Percentiles rank a stretch among this genome's conserved stretches.
Conservation (phyloP, 441 rosid species). For the Erodium moschatum region DNA sequence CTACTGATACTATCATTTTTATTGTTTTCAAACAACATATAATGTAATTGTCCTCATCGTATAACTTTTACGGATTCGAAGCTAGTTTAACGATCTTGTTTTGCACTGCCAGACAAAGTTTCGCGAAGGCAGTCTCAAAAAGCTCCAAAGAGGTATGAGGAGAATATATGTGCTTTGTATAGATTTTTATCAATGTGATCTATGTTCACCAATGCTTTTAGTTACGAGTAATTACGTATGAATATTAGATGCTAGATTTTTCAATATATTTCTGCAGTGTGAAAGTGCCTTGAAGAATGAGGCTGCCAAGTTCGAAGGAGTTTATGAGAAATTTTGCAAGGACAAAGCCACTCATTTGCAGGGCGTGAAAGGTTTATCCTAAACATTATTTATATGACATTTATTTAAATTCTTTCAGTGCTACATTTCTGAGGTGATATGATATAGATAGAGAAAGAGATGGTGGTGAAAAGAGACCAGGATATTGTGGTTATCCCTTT, state of each 20-base stretch:
- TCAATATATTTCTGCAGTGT: constrained; percentile 36
- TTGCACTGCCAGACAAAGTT: constrained; percentile 40
- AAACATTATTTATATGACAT: background rate
- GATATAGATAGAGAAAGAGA: background rate
- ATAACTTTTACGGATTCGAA: background rate
- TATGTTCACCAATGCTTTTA: constrained; percentile 3
- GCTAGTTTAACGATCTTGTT: constrained; percentile 15
- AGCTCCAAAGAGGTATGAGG: constrained; percentile 68
- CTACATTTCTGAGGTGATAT: background rate
- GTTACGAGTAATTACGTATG: constrained; percentile 5
- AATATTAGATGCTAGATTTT: constrained; percentile 8
- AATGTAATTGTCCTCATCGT: background rate
- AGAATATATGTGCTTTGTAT: constrained; percentile 12
- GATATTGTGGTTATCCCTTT: background rate
- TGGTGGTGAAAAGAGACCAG: background rate
- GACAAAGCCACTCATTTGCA: constrained; percentile 53
- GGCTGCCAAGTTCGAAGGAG: constrained; percentile 54
- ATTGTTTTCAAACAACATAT: constrained; percentile 6
- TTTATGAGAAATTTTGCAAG: constrained; percentile 53
- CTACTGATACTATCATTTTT: constrained; percentile 7
- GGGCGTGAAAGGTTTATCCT: constrained; percentile 45
- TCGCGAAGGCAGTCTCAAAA: constrained; percentile 61
- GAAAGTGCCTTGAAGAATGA: constrained; percentile 57
- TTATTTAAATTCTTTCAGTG: background rate
- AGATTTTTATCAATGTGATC: constrained; percentile 11